phyloP scores from a whole-genome alignment of 2,329 filamentous ascomycete species.

The Fusarium palustre region DNA sequence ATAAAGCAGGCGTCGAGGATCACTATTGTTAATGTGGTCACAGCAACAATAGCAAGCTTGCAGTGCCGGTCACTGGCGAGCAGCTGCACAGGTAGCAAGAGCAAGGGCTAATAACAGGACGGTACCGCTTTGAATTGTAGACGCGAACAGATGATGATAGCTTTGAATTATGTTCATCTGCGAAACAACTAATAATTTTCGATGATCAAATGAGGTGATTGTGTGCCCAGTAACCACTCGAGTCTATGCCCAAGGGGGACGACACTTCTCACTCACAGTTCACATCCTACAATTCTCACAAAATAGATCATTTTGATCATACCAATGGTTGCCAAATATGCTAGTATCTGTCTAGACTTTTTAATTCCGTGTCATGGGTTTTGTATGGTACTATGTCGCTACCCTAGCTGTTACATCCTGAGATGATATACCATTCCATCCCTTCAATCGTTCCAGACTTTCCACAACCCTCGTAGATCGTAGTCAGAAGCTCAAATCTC shows the following conservation, averaged over 20 bases:
- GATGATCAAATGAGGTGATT: background rate
- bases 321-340: background rate
- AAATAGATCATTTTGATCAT: background rate
- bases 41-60: constrained; percentile 3
- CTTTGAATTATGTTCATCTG: background rate
- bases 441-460: constrained; percentile 1
- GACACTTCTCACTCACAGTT: constrained; percentile 6
- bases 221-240: background rate
- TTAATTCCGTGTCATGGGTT: constrained; percentile 10
- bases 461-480: background rate
- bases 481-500: background rate
- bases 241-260: background rate
- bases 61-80: constrained; percentile 6
- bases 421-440: constrained; percentile 13
- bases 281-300: no score
- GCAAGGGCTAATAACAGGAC: background rate
- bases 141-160: accelerated
- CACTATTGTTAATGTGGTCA: background rate
- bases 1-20: background rate
- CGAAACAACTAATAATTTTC: background rate
- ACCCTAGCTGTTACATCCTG: constrained; percentile 12
- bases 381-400: constrained; percentile 12
- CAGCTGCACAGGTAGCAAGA: constrained; percentile 2
- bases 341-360: background rate
- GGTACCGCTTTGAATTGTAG: no score